Evolutionary conservation across 305 asterid genomes (phyloP).

Genomic region (Solanum hybrid): DNA sequence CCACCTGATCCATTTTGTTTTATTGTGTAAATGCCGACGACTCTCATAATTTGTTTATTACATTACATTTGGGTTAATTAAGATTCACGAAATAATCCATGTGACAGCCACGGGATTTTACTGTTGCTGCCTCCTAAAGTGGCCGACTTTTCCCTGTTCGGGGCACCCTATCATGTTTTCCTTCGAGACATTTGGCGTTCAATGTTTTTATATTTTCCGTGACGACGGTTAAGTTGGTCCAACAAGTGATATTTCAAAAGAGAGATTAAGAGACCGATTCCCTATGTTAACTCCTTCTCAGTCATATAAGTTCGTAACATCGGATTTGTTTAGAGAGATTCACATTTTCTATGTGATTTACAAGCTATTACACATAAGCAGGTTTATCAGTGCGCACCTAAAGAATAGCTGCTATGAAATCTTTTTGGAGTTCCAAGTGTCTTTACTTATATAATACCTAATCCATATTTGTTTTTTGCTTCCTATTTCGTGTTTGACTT

Average conservation of each 20-base stretch:
- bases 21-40: background rate
- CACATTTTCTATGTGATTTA: background rate
- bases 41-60: background rate
- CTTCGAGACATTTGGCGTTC: background rate
- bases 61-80: background rate
- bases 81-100: background rate
- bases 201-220: background rate
- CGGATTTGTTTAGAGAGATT: no score
- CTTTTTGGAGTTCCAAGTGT: background rate
- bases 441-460: background rate
- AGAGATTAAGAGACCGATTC: no score
- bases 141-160: background rate
- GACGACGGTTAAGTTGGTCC: no score
- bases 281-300: no score
- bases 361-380: background rate
- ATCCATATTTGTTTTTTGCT: background rate
- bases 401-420: background rate
- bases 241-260: background rate
- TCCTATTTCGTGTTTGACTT: background rate
- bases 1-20: conserved; percentile 1
- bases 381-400: background rate
- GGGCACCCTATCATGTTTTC: background rate
- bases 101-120: background rate
- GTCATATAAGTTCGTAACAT: no score
- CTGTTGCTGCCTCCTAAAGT: background rate